Conservation (phyloP, 2,329 filamentous ascomycete genomes). For the Pestalotiopsis sp. region DNA sequence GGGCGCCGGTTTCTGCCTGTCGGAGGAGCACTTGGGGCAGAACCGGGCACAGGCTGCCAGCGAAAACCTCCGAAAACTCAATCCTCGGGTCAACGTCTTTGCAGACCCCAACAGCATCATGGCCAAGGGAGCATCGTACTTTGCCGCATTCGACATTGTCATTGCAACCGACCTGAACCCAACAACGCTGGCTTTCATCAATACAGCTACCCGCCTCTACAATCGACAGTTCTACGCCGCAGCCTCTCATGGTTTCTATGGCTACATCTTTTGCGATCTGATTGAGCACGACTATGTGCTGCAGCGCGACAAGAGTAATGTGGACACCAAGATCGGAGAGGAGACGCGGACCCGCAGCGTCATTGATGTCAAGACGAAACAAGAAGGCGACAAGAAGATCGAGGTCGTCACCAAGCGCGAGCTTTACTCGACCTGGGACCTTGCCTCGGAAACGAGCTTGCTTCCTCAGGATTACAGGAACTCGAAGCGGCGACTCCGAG, state of each 20-base stretch:
- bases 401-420: constrained; percentile 94
- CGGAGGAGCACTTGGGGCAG: constrained; percentile 69
- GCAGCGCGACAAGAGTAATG: constrained; percentile 81
- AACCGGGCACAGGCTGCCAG: constrained; percentile 85
- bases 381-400: constrained; percentile 69
- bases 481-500: constrained; percentile 69
- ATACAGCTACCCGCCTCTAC: constrained; percentile 81
- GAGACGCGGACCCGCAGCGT: constrained; percentile 83
- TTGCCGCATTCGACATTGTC: constrained; percentile 78
- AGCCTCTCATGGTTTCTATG: constrained; percentile 85
- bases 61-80: constrained; percentile 80
- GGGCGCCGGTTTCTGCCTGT: constrained; percentile 81
- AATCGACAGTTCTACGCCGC: constrained; percentile 87
- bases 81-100: constrained; percentile 81
- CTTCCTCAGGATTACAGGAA: constrained; percentile 72
- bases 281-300: constrained; percentile 90
- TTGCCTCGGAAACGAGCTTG: constrained; percentile 77
- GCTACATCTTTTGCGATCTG: constrained; percentile 92
- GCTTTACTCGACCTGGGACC: constrained; percentile 82
- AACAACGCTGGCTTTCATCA: constrained; percentile 74
- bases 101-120: constrained; percentile 71
- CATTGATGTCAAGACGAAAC: constrained; percentile 70
- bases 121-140: constrained; percentile 73
- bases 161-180: constrained; percentile 89
- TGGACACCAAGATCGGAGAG: constrained; percentile 58